Evolutionary conservation across 352 stramenopile species (phyloP), one percentile per base, ranked within the genome.

Genomic region (Globisporangium cederbergense): DNA sequence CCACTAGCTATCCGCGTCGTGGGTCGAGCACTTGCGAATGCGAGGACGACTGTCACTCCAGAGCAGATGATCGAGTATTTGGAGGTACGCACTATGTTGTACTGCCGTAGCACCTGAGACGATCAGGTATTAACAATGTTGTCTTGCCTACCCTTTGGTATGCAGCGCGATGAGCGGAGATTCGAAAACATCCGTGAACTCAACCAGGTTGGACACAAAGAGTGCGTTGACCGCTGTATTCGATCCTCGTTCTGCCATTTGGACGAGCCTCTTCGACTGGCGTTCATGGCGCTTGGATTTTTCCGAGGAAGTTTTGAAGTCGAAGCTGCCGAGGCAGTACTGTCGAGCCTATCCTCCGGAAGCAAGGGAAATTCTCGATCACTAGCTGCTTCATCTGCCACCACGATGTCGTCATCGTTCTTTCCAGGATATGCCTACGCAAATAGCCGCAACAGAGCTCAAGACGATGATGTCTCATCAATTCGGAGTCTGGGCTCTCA

Each of bases 11-110:
- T 94, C 53, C 81, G 85, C 51, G 83, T 94, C 28, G 80, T 92
- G 25, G 83, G 85, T 58, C 79, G 85, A 38, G 85, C 83, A 16
- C 73, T 94, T 20, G 83, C 85, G 20, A 94, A 94, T 55, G 76
- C 81, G n/a, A 70, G 85, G 43, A 83, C 82, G 55, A 90, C 78
- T 47, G 66, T 92, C 13, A 89, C 80, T 18, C 81, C 85, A 25
- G 81, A 94, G 34, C 80, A 88, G 34, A 89, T 94, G 80, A 91
- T 93, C 51, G 79, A 90, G 50, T 89, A 89, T 38, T 72, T 93
- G 14, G 81, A 91, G 72, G 82, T 78, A 30, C 25, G 55, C 58
- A 8, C 2, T 28, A 28, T 28, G 25, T 0, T 20, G n/a, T 8
- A n/a, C 42, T 22, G 11, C 18, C 64, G 28, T 18, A 22, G 30